Conservation (phyloP, 192 early-diverging fungal species). For the Backusella luteola region DNA sequence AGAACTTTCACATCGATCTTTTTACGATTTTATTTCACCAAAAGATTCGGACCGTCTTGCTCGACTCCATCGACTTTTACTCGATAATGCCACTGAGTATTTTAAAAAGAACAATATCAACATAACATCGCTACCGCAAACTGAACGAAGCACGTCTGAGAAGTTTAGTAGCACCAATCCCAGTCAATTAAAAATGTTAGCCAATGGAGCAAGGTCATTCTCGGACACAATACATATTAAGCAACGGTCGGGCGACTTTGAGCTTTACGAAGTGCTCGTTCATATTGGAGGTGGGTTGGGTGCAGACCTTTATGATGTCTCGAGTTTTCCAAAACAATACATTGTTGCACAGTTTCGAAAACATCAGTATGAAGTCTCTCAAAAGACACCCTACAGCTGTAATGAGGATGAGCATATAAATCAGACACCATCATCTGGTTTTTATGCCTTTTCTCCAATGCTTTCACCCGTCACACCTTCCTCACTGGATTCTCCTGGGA, state of each 20-base stretch:
- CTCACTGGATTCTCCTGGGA: conserved; percentile 1
- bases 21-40: conserved; percentile 45
- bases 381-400: background rate
- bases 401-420: background rate
- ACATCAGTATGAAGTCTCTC: conserved; percentile 19
- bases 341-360: conserved; percentile 45
- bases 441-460: background rate
- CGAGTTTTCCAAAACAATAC: conserved; percentile 48
- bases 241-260: conserved; percentile 41
- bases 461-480: conserved; percentile 6
- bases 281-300: conserved; percentile 63
- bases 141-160: conserved; percentile 30
- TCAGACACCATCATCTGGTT: background rate
- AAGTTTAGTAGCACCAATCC: conserved; percentile 39
- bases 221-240: conserved; percentile 48
- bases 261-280: conserved; percentile 45
- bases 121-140: background rate
- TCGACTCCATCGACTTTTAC: conserved; percentile 36
- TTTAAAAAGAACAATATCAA: background rate
- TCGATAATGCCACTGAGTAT: conserved; percentile 34
- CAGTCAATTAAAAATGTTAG: conserved; percentile 33
- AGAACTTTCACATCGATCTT: conserved; percentile 51
- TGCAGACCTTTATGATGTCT: conserved; percentile 43
- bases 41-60: conserved; percentile 45
- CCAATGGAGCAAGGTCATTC: conserved; percentile 44